Evolutionary conservation across 306 rosid species (phyloP).

Genomic region (Rosa rugosa): DNA sequence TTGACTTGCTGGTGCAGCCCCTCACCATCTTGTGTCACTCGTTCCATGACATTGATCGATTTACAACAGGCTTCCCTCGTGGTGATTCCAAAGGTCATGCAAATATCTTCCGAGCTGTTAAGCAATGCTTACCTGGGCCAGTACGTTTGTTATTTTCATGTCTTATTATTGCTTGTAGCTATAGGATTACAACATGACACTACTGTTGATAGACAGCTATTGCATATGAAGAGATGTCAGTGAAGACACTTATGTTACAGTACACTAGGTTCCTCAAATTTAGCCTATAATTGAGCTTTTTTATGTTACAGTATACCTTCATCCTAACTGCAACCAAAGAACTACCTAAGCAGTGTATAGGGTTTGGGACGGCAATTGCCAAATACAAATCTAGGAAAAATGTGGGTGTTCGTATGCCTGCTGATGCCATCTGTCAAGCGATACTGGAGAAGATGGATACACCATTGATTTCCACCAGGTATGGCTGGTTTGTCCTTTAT

Average conservation of each 20-base stretch:
- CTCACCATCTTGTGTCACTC: slow-evolving; percentile 94
- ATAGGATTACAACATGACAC: background rate
- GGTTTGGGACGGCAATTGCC: slow-evolving; percentile 67
- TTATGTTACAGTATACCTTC: slow-evolving; percentile 81
- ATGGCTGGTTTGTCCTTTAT: slow-evolving; percentile 21
- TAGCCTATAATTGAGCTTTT: slow-evolving; percentile 27
- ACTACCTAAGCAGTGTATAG: slow-evolving; percentile 81
- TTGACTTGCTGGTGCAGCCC: slow-evolving; percentile 52
- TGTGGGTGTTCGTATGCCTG: slow-evolving; percentile 93
- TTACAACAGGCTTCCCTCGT: slow-evolving; percentile 80
- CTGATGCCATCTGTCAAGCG: slow-evolving; percentile 76
- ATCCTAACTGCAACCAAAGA: slow-evolving; percentile 88
- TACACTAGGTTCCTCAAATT: slow-evolving; percentile 21
- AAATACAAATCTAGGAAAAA: slow-evolving; percentile 70
- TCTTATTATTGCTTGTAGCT: slow-evolving; percentile 1
- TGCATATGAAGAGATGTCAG: background rate
- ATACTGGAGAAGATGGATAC: slow-evolving; percentile 74
- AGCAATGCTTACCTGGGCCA: slow-evolving; percentile 94
- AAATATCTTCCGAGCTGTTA: slow-evolving; percentile 71
- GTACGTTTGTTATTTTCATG: slow-evolving; percentile 58
- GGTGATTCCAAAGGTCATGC: slow-evolving; percentile 93
- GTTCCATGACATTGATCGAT: slow-evolving; percentile 81
- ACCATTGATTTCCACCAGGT: slow-evolving; percentile 89
- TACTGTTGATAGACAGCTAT: background rate
- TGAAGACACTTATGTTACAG: background rate